Conservation (phyloP, 306 rosid species). For the Corylus heterophylla region DNA sequence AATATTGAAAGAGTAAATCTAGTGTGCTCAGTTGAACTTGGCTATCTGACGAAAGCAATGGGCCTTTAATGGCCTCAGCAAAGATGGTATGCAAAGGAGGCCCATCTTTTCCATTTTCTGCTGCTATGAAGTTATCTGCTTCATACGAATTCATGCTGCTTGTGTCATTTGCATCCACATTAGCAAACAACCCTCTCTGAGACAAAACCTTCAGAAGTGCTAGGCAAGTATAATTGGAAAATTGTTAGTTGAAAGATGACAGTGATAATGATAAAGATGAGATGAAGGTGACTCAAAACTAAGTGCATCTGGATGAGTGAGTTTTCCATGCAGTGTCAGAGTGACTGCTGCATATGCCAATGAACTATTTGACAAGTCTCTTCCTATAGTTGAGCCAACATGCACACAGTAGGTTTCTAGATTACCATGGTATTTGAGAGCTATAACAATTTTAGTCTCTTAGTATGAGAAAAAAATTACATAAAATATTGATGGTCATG, state of each 20-base stretch:
- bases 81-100: conserved; percentile 56
- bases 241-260: conserved; percentile 29
- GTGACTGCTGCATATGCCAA: background rate
- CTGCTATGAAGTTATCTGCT: conserved; percentile 37
- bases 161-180: conserved; percentile 45
- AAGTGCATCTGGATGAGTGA: background rate
- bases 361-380: background rate
- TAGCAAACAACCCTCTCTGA: conserved; percentile 58
- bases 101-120: conserved; percentile 44
- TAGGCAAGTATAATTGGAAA: conserved; percentile 32
- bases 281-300: background rate
- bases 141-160: conserved; percentile 37
- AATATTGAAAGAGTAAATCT: conserved; percentile 63
- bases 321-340: background rate
- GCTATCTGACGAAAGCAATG: conserved; percentile 75
- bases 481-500: background rate
- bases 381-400: background rate
- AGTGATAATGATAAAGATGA: conserved; percentile 6
- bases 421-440: background rate
- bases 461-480: background rate
- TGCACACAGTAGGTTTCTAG: background rate
- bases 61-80: conserved; percentile 93
- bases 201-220: conserved; percentile 80
- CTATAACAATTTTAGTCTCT: background rate
- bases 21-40: conserved; percentile 79